Percentiles rank a stretch among this genome's conserved stretches.
These are phyloP conservation scores for Colletotrichum siamense DNA, from an alignment of 2,329 filamentous ascomycete species.

Conservation along the genomic window DNA sequence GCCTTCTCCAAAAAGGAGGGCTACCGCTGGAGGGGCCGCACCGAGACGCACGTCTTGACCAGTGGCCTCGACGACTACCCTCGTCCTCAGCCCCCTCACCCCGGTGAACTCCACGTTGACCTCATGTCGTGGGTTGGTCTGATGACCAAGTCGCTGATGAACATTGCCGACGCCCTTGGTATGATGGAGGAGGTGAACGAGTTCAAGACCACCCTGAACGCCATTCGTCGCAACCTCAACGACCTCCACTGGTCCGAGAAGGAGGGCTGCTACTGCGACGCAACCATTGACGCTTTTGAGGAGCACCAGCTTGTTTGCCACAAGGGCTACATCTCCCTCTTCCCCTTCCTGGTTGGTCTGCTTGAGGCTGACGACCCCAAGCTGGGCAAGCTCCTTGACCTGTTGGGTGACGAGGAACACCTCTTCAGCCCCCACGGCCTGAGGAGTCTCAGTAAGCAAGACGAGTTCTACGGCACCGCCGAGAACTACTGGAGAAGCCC, in stretches of 20 bases:
- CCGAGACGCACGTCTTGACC: conserved; percentile 84
- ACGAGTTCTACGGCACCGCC: conserved; percentile 83
- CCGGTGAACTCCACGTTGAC: conserved; percentile 94
- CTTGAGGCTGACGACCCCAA: conserved; percentile 75
- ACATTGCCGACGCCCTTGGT: conserved; percentile 78
- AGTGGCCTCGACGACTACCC: conserved; percentile 97
- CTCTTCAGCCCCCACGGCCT: conserved; percentile 93
- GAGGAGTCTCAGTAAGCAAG: conserved; percentile 83
- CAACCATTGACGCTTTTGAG: conserved; percentile 93
- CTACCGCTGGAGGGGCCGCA: conserved; percentile 94
- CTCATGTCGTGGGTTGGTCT: conserved; percentile 97
- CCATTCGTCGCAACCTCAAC: conserved; percentile 84
- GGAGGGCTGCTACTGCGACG: conserved; percentile 88
- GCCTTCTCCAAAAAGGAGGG: conserved; percentile 90
- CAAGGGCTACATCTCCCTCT: conserved; percentile 93
- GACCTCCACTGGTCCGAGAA: conserved; percentile 91
- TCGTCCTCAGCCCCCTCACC: conserved; percentile 89
- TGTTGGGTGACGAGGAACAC: conserved; percentile 81
- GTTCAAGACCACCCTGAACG: conserved; percentile 74
- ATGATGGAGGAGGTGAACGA: conserved; percentile 77
- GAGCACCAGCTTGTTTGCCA: conserved; percentile 91
- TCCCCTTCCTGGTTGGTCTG: conserved; percentile 88
- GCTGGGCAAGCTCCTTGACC: conserved; percentile 75
- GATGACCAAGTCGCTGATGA: conserved; percentile 86
- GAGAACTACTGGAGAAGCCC: conserved; percentile 98